Evolutionary conservation across 345 rosid species (phyloP), one percentile per base, ranked within the genome.

Genomic region (Syzygium jambos): DNA sequence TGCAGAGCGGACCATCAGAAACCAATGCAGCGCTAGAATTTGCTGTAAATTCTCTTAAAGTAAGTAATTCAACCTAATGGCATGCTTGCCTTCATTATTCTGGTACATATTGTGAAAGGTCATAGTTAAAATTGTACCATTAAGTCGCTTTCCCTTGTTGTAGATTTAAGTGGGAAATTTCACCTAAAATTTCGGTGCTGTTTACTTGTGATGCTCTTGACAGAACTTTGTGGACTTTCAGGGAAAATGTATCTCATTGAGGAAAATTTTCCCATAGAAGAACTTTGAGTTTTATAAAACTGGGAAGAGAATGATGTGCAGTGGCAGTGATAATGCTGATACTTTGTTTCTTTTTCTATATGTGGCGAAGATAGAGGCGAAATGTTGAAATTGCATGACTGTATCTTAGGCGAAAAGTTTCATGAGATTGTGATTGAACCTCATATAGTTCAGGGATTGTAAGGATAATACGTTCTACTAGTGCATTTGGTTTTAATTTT

Each of bases 11-110:
- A 85, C 99, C 99, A 41, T 92, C 98, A 53, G 99, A 98, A 91
- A 95, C 98, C 51, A 96, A 98, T 90, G 99, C 99, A 63, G 99
- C 97, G 19, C 88, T 98, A 65, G 98, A 98, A 92, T 98, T 98
- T 93, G 94, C 99, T 63, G 98, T 96, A 61, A 98, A 98, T 88
- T 19, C 92, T 78, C 97, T 98, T 84, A 83, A 93, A 56, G 99
- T 95, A 90, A 93, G 98, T 91, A 29, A 52, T 87, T 85, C 68
- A 85, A 25, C 61, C 49, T 13, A 16, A 38, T 5, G 10, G 57
- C 77, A 85, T 63, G 77, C 46, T 85, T 84, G 61, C 22, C 53
- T 63, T 73, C 82, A 38, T 73, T 34, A 38, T 73, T 41, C 27
- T 73, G 82, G 49, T 73, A 34, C 27, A 84, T 84, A 16, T 52